Evolutionary conservation across 169 alveolate species (phyloP), one percentile per base, ranked within the genome.

Genomic region (Condylostoma magnum): DNA sequence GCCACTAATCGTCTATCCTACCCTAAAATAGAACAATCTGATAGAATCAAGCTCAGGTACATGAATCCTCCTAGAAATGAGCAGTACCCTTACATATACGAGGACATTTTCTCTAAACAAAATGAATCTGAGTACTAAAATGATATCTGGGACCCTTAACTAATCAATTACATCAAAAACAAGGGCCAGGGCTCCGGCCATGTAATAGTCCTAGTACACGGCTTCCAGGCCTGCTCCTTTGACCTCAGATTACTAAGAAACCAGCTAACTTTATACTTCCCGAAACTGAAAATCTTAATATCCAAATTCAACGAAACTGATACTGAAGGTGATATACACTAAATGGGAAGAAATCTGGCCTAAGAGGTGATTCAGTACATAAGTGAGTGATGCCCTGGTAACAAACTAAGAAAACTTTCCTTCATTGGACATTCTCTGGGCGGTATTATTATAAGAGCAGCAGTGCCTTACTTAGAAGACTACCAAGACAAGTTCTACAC

Each of bases 391-490:
- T 84, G 88, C 36, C 93, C 92, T 22, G 93, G 91, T 3, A 50
- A 71, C 15, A 73, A 77, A 20, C 77, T 89, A 46, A 82, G 83
- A 38, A 85, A 91, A 58, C 69, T 96, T 30, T 89, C 97, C 1
- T 96, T 94, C 69, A 87, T 96, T 25, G 97, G 98, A 0, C 98
- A 96, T 65, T 90, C 97, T 3, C 86, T 96, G 36, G 99, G 98
- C 10, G 99, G 99, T 0, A 75, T 96, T 15, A 94, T 94, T 36
- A 92, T 94, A 20, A 84, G 99, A 60, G 95, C 98, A 2, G 97
- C 99, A 20, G 80, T 96, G 10, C 98, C 97, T 36, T 72, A 88
- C 68, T 81, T 96, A 33, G 78, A 69, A 28, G 80, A 85, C 70
- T 93, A 82, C 69, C 80, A 88, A 66, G 85, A 85, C 47, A 82